These are phyloP conservation scores for Kwoniella shandongensis DNA, from an alignment of 768 basidiomycete species.

Conservation along the genomic window DNA sequence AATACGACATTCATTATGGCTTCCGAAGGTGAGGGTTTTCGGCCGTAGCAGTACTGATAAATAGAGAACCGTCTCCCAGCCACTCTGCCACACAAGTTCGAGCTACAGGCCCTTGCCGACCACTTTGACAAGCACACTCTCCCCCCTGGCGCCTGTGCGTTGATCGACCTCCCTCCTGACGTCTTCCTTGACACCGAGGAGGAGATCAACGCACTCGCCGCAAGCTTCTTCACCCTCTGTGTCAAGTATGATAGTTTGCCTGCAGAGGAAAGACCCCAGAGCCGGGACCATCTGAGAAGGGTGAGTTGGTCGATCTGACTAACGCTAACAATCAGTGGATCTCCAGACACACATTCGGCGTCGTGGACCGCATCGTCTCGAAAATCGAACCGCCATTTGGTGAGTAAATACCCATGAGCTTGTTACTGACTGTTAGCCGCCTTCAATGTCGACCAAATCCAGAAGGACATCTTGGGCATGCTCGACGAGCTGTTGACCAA, in stretches of 20 bases:
- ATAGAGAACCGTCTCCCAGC: conserved; percentile 9
- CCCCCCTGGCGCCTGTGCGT: conserved; percentile 25
- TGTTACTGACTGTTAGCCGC: conserved; percentile 27
- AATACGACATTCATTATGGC: not conserved
- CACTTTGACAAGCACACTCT: conserved; percentile 39
- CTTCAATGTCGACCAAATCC: conserved; percentile 35
- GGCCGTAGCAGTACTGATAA: conserved; percentile 2
- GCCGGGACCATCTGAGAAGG: conserved; percentile 28
- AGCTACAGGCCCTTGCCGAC: conserved; percentile 16
- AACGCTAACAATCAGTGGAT: conserved; percentile 34
- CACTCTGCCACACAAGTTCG: conserved; percentile 37
- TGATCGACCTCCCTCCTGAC: conserved; percentile 39
- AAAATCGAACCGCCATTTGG: conserved; percentile 48
- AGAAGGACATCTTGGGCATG: conserved; percentile 39
- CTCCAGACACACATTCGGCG: conserved; percentile 16
- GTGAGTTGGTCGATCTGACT: conserved; percentile 10
- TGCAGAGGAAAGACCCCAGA: conserved; percentile 29
- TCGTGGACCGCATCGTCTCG: conserved; percentile 18
- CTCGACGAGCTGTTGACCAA: conserved; percentile 39
- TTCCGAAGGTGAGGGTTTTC: not conserved
- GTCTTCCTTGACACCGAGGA: conserved; percentile 46
- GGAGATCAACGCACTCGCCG: conserved; percentile 42
- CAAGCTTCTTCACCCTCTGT: conserved; percentile 29
- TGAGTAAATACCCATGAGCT: conserved; percentile 21
- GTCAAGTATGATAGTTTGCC: conserved; percentile 37